These are phyloP conservation scores for Ophiocordyceps camponoti-saundersi DNA, from an alignment of 2,329 filamentous ascomycete species.

Conservation along the genomic window DNA sequence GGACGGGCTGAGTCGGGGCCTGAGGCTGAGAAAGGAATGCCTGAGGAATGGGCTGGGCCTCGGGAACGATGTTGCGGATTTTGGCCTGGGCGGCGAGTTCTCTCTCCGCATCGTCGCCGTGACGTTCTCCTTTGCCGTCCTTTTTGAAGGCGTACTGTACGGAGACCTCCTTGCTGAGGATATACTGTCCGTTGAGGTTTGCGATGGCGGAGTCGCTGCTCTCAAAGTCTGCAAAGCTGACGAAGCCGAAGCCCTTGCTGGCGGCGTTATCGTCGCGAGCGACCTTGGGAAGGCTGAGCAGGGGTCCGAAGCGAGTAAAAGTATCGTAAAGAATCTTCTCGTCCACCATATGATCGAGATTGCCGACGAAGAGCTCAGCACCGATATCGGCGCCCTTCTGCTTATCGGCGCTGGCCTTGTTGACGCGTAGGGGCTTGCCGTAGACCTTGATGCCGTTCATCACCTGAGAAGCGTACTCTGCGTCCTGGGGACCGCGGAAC, in stretches of 20 bases:
- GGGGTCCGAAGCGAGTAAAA: conserved; percentile 78
- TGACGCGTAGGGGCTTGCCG: conserved; percentile 89
- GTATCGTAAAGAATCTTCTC: conserved; percentile 92
- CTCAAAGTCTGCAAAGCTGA: conserved; percentile 86
- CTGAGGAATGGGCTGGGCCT: conserved; percentile 58
- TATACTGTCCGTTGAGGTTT: conserved; percentile 90
- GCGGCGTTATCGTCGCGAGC: conserved; percentile 77
- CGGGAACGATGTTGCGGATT: conserved; percentile 80
- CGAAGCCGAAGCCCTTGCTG: conserved; percentile 91
- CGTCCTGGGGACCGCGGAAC: conserved; percentile 87
- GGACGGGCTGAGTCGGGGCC: not conserved
- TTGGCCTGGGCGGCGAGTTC: conserved; percentile 83
- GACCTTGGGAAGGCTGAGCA: conserved; percentile 76
- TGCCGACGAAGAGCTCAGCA: conserved; percentile 92
- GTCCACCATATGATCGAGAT: conserved; percentile 84
- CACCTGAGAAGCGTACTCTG: conserved; percentile 88
- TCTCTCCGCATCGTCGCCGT: conserved; percentile 86
- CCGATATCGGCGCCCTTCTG: conserved; percentile 86
- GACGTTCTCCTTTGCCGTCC: conserved; percentile 90
- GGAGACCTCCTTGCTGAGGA: conserved; percentile 91
- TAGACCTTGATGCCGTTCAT: conserved; percentile 93
- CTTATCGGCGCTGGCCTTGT: conserved; percentile 85
- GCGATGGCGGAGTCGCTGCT: conserved; percentile 79
- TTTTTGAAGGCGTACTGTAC: conserved; percentile 99
- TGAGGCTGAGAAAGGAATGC: conserved; percentile 38